phyloP scores from a whole-genome alignment of 805 yeast genomes.

The Yarrowia alimentaria region DNA sequence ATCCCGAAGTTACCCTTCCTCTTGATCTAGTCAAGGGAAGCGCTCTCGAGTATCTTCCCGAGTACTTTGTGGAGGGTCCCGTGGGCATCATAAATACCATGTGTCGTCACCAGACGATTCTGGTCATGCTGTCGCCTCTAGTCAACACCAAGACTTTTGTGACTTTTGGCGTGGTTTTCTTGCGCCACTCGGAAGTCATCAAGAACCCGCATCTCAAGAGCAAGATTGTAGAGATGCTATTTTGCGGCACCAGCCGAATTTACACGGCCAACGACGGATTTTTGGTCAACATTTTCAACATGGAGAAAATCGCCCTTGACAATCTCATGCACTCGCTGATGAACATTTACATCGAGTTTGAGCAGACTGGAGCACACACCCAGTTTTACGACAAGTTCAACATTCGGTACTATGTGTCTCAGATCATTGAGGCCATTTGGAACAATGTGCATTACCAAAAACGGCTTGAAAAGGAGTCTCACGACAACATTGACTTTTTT shows the following conservation, averaged over 20 bases:
- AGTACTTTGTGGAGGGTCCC: slow-evolving; percentile 77
- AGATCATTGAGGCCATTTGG: slow-evolving; percentile 82
- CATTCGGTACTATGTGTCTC: slow-evolving; percentile 80
- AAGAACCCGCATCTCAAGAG: slow-evolving; percentile 94
- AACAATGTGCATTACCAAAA: slow-evolving; percentile 61
- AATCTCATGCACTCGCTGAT: slow-evolving; percentile 78
- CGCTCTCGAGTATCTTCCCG: slow-evolving; percentile 75
- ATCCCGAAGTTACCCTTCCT: slow-evolving; percentile 51
- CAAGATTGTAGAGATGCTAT: slow-evolving; percentile 74
- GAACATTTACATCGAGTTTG: slow-evolving; percentile 91
- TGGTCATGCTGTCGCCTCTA: slow-evolving; percentile 46
- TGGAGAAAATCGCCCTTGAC: slow-evolving; percentile 58
- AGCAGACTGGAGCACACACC: slow-evolving; percentile 90
- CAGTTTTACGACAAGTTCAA: slow-evolving; percentile 97
- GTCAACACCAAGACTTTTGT: slow-evolving; percentile 57
- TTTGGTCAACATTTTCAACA: slow-evolving; percentile 62
- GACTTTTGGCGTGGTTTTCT: slow-evolving; percentile 67
- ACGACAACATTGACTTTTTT: slow-evolving; percentile 73
- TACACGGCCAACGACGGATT: slow-evolving; percentile 52
- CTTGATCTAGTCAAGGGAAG: too few species aligned
- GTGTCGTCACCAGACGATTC: slow-evolving; percentile 29
- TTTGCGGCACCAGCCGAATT: slow-evolving; percentile 59
- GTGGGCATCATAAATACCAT: slow-evolving; percentile 46
- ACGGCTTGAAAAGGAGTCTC: slow-evolving; percentile 68
- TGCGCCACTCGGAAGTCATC: slow-evolving; percentile 63